Percentiles rank a stretch among this genome's conserved stretches.
Conservation (phyloP, 1,284 basidiomycete species). For the Irpex sp. region DNA sequence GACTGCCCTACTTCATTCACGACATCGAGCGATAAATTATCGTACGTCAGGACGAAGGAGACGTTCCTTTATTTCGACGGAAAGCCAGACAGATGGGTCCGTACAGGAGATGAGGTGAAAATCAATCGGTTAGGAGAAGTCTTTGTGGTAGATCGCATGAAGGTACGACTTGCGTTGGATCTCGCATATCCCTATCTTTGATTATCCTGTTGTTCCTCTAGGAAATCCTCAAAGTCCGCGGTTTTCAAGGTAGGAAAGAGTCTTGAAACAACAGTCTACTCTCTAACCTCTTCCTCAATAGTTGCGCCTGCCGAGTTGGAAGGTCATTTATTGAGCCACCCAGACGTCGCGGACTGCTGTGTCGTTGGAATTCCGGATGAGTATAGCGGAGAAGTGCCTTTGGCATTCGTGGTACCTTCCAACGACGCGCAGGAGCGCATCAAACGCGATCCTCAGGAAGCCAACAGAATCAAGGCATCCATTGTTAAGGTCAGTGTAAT, state of each 20-base stretch:
- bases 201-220: constrained; percentile 1
- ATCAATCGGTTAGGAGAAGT: constrained; percentile 56
- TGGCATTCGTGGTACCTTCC: constrained; percentile 34
- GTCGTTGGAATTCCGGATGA: constrained; percentile 49
- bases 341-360: constrained; percentile 64
- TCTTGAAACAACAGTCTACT: background rate
- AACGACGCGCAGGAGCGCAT: constrained; percentile 9
- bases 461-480: constrained; percentile 6
- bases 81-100: constrained; percentile 46
- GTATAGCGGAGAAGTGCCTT: constrained; percentile 41
- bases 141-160: constrained; percentile 66
- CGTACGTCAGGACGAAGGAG: constrained; percentile 44
- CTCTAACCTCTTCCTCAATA: background rate
- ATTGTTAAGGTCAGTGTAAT: constrained; percentile 11
- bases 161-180: constrained; percentile 33
- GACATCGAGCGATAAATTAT: too few species aligned
- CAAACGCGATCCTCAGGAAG: constrained; percentile 7
- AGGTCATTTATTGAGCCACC: constrained; percentile 58
- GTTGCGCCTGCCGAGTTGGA: constrained; percentile 43
- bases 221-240: constrained; percentile 32
- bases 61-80: constrained; percentile 45
- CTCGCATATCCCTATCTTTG: constrained; percentile 1
- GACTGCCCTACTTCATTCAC: background rate
- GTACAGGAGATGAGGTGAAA: constrained; percentile 65
- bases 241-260: constrained; percentile 19